These are phyloP conservation scores for Incumbomyces lentus DNA, from an alignment of 2,329 filamentous ascomycete genomes.

Conservation along the genomic window DNA sequence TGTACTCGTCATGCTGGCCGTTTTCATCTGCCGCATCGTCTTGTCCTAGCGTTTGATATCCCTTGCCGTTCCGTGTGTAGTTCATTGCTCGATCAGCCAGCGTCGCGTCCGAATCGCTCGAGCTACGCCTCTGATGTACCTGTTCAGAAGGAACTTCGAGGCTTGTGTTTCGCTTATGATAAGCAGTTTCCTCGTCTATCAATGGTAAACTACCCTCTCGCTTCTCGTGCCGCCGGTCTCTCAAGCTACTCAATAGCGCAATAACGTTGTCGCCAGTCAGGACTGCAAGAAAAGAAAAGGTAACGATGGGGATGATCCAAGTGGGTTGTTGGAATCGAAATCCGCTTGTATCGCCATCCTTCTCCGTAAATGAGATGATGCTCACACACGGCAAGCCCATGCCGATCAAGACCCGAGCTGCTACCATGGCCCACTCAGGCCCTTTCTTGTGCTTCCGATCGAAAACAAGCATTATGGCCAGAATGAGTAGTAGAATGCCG, in stretches of 20 bases:
- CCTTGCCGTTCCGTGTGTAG: no score
- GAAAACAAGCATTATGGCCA: conserved; percentile 7
- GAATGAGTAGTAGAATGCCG: conserved; percentile 5
- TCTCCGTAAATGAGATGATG: not conserved
- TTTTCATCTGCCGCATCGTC: not conserved
- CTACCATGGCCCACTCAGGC: not conserved
- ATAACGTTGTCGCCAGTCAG: not conserved
- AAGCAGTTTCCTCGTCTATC: no score
- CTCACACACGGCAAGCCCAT: not conserved
- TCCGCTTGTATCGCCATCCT: not conserved
- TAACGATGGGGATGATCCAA: not conserved
- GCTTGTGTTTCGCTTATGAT: no score
- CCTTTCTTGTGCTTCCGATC: not conserved
- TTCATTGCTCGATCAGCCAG: no score
- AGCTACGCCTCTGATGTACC: no score
- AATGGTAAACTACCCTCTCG: no score
- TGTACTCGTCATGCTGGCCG: no score
- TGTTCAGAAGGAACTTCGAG: no score
- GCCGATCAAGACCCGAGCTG: not conserved
- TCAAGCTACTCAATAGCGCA: not conserved
- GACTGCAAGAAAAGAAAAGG: not conserved
- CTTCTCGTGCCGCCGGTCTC: no score
- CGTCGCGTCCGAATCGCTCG: no score
- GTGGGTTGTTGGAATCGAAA: not conserved
- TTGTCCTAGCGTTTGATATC: not conserved